A percentile compares a stretch with the other conserved stretches of the same genome.
Conservation (phyloP, 164 flowering plant genomes). For the Hamamelis virginiana region DNA sequence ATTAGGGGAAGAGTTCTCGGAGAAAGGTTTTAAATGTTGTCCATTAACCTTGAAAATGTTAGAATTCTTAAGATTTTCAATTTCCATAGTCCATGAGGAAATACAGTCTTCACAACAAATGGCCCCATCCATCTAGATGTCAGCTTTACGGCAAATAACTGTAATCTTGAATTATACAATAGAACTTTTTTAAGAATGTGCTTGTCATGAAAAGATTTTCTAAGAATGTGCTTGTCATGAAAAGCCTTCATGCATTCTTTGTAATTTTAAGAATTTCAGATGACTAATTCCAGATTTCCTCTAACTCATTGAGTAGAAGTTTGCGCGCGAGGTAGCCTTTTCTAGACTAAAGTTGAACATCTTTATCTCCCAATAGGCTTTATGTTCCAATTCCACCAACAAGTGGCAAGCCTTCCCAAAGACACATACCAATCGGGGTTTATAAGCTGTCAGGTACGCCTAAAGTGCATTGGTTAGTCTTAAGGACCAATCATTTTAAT, state of each 20-base stretch:
- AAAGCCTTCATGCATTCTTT: background rate
- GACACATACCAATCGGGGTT: background rate
- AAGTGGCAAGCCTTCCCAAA: background rate
- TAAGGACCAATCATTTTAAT: background rate
- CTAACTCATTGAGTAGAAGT: background rate
- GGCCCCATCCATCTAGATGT: background rate
- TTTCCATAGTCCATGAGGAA: background rate
- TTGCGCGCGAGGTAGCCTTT: background rate
- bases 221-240: too few species aligned
- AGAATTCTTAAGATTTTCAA: background rate
- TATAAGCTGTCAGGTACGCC: background rate
- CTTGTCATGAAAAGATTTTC: background rate
- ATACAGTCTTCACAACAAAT: background rate
- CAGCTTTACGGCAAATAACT: background rate
- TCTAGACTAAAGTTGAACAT: background rate
- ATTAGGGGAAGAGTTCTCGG: background rate
- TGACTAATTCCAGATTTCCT: background rate
- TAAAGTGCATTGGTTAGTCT: background rate
- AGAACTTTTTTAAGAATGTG: background rate
- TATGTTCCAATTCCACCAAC: background rate
- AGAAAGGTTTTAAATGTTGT: too few species aligned
- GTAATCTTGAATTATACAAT: background rate
- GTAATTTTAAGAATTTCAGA: background rate
- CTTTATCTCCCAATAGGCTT: background rate
- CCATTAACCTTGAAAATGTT: background rate